Conservation (phyloP, 306 rosid genomes). For the Cyamopsis tetragonoloba region DNA sequence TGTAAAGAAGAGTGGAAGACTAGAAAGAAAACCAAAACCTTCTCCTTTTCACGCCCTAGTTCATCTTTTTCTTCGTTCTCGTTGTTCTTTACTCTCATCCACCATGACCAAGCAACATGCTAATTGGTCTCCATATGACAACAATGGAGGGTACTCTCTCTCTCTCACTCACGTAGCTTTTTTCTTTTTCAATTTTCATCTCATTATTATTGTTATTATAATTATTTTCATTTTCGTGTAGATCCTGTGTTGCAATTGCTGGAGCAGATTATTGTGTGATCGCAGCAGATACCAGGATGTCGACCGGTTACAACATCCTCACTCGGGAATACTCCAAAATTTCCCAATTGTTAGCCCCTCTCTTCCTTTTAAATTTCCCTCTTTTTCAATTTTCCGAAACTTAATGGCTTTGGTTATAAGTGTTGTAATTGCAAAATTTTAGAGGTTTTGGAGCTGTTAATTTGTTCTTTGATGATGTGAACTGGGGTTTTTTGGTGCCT, state of each 20-base stretch:
- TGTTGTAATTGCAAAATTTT: background rate
- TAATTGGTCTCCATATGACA: conserved; percentile 94
- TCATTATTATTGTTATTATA: background rate
- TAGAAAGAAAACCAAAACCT: background rate
- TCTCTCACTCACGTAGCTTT: background rate
- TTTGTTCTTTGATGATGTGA: background rate
- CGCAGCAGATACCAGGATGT: conserved; percentile 95
- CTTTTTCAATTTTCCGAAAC: background rate
- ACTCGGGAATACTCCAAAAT: conserved; percentile 94
- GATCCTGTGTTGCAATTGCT: conserved; percentile 93
- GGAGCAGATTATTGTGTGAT: conserved; percentile 91
- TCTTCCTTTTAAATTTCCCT: background rate
- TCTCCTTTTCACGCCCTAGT: conserved; percentile 11
- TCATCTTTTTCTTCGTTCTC: conserved; percentile 1
- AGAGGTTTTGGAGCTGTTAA: background rate
- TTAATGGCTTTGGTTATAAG: background rate
- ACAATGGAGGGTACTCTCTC: conserved; percentile 82
- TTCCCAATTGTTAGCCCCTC: conserved; percentile 49
- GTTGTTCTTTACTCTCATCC: background rate
- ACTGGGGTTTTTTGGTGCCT: background rate
- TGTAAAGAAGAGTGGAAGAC: background rate
- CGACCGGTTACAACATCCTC: conserved; percentile 89
- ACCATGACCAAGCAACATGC: conserved; percentile 81
- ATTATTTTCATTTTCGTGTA: background rate
- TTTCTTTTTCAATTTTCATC: background rate